Evolutionary conservation across 805 yeast genomes (phyloP).

Genomic region (Kodamaea neixiangensis): DNA sequence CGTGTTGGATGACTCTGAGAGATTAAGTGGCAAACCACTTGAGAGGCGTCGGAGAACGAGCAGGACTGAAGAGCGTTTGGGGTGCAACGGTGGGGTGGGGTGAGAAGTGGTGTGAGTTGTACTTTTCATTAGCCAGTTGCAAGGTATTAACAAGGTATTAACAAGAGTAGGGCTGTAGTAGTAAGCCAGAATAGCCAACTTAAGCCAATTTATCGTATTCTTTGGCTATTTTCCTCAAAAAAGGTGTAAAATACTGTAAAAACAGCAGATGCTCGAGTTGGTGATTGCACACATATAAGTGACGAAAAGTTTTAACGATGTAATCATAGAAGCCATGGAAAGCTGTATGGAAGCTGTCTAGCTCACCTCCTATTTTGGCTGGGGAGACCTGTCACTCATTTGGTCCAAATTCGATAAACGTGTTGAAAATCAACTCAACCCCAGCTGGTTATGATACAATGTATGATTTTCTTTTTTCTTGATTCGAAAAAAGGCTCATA

Average conservation of each 20-base stretch:
- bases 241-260: not conserved
- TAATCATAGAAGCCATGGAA: no score
- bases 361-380: no score
- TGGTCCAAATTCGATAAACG: no score
- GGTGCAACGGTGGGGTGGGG: not conserved
- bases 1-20: not conserved
- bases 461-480: not conserved
- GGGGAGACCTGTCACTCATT: no score
- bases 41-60: not conserved
- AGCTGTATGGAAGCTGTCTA: no score
- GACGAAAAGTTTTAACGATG: no score
- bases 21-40: not conserved
- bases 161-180: not conserved
- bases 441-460: not conserved
- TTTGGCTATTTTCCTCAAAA: not conserved
- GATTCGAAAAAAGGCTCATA: not conserved
- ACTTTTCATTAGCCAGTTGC: no score
- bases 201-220: not conserved
- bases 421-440: not conserved
- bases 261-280: not conserved
- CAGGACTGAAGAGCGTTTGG: not conserved
- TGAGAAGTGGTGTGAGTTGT: not conserved
- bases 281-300: not conserved
- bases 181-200: not conserved
- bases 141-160: no score